Conservation (phyloP, 2,329 filamentous ascomycete species). For the Penicillium capsulatum region DNA sequence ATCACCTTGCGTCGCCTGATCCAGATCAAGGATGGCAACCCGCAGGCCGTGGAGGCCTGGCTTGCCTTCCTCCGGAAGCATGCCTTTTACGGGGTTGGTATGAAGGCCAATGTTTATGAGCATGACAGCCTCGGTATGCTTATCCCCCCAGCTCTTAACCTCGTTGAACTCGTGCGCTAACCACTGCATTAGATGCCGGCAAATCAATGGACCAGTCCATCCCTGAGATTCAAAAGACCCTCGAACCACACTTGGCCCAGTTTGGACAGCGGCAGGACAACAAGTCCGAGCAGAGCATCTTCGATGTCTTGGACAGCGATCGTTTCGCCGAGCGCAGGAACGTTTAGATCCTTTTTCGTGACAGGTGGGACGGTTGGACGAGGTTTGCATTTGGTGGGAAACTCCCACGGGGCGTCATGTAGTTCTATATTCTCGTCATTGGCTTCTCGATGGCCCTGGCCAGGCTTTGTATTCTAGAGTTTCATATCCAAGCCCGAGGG, state of each 20-base stretch:
- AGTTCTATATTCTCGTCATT: conserved; percentile 13
- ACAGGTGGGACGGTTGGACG: conserved; percentile 1
- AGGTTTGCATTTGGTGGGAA: conserved; percentile 12
- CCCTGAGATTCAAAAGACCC: conserved; percentile 37
- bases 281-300: conserved; percentile 27
- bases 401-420: conserved; percentile 14
- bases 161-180: conserved; percentile 7
- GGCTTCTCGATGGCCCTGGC: conserved; percentile 5
- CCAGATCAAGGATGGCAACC: conserved; percentile 86
- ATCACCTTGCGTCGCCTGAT: conserved; percentile 81
- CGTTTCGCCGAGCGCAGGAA: conserved; percentile 35
- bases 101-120: conserved; percentile 98
- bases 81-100: conserved; percentile 91
- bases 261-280: conserved; percentile 40
- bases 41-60: conserved; percentile 87
- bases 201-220: conserved; percentile 39
- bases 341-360: conserved; percentile 10
- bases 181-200: conserved; percentile 34
- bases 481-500: conserved; percentile 9
- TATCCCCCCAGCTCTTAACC: neutral
- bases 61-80: conserved; percentile 87
- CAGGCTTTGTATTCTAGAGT: neutral
- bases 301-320: conserved; percentile 37
- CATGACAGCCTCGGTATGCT: conserved; percentile 66
- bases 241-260: conserved; percentile 39